Evolutionary conservation across 768 basidiomycete genomes (phyloP), one percentile per base, ranked within the genome.

Genomic region (Candolleomyces efflorescens): DNA sequence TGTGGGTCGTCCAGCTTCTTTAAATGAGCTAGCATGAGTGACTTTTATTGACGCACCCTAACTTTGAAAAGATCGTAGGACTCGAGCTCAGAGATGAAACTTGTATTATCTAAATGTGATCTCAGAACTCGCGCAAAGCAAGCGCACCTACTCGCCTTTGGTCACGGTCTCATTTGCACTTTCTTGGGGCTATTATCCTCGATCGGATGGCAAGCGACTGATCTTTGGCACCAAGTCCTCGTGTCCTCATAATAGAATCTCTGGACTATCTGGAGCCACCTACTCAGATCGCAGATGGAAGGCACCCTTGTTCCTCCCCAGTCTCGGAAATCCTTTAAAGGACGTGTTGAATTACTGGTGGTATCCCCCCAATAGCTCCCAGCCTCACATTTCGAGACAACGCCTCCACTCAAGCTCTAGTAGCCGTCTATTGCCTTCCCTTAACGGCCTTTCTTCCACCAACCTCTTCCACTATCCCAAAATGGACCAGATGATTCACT

Each of bases 401-500:
- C 46, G 20, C 20, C 46, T 47, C 17, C 46, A 12, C 46, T 32
- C 6, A 11, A 32, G 5, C 32, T 32, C 32, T 32, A 32, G 32
- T 32, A 32, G 32, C 46, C 23, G 20, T 23, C 46, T 13, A 20
- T 3, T 22, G 46, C 7, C 53, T 26, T 15, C 53, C 1, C 23
- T 17, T 32, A 23, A n/a, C 23, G 11, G n/a, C 17, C 13, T 37
- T 10, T 32, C 26, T 36, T 15, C 50, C 11, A 5, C 17, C 11
- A 3, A 39, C 3, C 3, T 17, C 20, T 39, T 17, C 20, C 37
- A 32, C 24, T 39, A 37, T 54, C 10, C 39, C 50, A 55, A 38
- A 20, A 90, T 90, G 88, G 86, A 87, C 65, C 80, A 83, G 61
- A 73, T 87, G 59, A 68, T 75, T 27, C 75, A 81, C n/a, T 86